phyloP scores from a whole-genome alignment of 2,329 filamentous ascomycete species.

The Arthrinium phaeospermum region DNA sequence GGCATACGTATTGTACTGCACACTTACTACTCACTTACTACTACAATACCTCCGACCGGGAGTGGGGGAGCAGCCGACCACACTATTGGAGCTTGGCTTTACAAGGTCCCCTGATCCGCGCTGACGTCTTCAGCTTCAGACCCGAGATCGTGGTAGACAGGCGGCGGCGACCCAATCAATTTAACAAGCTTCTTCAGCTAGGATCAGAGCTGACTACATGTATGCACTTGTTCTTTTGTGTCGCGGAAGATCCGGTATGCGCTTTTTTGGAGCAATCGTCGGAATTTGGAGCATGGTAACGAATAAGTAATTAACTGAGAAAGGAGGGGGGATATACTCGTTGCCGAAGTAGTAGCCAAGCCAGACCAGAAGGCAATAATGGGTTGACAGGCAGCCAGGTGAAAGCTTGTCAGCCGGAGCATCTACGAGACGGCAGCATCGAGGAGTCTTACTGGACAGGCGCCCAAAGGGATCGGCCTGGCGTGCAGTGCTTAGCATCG shows the following conservation, averaged over 20 bases:
- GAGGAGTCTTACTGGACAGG: not conserved
- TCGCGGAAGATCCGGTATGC: not conserved
- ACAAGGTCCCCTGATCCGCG: conserved; percentile 1
- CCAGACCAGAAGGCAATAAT: not conserved
- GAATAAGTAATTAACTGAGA: not conserved
- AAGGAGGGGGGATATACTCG: not conserved
- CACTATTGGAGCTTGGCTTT: conserved; percentile 10
- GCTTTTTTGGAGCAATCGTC: not conserved
- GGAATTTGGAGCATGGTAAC: not conserved
- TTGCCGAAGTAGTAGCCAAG: not conserved
- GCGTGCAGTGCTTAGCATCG: conserved; percentile 9
- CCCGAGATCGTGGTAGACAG: not conserved
- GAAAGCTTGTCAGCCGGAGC: conserved; percentile 3
- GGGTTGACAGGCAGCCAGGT: conserved; percentile 4
- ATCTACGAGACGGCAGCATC: not conserved
- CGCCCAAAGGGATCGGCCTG: not conserved
- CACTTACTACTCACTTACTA: not conserved
- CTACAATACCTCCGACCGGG: not conserved
- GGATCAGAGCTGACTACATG: not conserved
- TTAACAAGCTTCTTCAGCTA: conserved; percentile 5
- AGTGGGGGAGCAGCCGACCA: not conserved
- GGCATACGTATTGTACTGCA: not conserved
- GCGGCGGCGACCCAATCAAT: not conserved
- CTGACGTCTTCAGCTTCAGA: conserved; percentile 12
- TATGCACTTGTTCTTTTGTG: not conserved